Percentiles rank a stretch among this genome's conserved stretches.
phyloP scores from a whole-genome alignment of 768 basidiomycete genomes.

The Suillus discolor region DNA sequence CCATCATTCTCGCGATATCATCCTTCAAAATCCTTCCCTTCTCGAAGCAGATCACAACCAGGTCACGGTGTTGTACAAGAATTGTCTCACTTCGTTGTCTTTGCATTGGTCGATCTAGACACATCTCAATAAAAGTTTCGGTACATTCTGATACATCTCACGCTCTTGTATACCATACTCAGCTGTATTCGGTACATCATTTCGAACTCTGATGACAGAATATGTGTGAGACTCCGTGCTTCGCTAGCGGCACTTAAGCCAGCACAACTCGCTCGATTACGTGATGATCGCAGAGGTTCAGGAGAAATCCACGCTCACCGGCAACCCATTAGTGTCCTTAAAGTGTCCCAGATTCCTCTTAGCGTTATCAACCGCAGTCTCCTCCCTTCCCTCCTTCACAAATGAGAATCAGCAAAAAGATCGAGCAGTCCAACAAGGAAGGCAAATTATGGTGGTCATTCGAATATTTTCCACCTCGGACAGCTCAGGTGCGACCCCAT shows the following conservation, averaged over 20 bases:
- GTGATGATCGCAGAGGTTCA: not conserved
- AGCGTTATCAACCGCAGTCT: conserved; percentile 25
- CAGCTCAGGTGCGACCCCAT: conserved; percentile 71
- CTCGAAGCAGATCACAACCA: not conserved
- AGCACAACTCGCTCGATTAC: conserved; percentile 6
- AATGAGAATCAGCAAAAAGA: conserved; percentile 97
- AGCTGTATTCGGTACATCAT: not conserved
- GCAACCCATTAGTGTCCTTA: too few relatives aligned
- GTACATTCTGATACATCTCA: not conserved
- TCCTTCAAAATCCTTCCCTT: not conserved
- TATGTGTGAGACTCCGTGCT: not conserved
- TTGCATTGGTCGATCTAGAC: not conserved
- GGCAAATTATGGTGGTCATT: conserved; percentile 97
- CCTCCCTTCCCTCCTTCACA: conserved; percentile 21
- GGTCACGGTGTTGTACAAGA: not conserved
- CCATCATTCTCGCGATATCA: not conserved
- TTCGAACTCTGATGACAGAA: not conserved
- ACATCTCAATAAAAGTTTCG: not conserved
- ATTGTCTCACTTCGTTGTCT: not conserved
- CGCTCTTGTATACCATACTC: conserved; percentile 2
- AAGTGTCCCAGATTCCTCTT: conserved; percentile 15
- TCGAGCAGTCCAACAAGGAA: conserved; percentile 81
- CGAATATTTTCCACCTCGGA: conserved; percentile 96
- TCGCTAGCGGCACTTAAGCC: not conserved
- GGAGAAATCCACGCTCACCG: conserved; percentile 4